Base-by-base conservation (phyloP, 2,329 filamentous ascomycete genomes). In the Xylariaceae sp. region DNA sequence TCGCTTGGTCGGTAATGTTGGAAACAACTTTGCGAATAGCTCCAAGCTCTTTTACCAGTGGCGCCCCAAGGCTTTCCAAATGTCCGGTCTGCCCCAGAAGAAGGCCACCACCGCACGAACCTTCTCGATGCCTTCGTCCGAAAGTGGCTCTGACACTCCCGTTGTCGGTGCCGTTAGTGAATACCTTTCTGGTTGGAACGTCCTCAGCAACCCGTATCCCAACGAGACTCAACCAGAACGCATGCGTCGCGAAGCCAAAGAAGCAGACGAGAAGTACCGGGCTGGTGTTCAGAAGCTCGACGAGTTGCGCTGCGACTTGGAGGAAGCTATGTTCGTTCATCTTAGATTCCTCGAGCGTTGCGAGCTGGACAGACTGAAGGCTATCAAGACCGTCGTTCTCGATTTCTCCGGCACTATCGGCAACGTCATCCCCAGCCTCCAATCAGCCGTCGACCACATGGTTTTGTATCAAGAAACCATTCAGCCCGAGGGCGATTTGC, bases 391-490 rank as follows among this genome's bases (percentile, higher is more conserved):
- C 23, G 95, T 99, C 55, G 88, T 99, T 63, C 83, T 99, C 49
- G 95, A 99, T 76, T 97, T 99, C 74, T 97, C 93, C 3, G 94
- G 94, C 51, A 92, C 93, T 44, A 90, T 99, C 74, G 93, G 93
- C 80, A 99, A 99, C 70, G 93, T 97, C 69, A 97, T 99, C 64
- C 95, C 94, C 15, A 95, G 90, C 70, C 78, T 99, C 63, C 94
- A 97, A 75, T 93, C 93, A 60, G 92, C 92, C 0, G 92, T 99
- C 23, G 94, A 99, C 77, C 92, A 95, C 72, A 97, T 99, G 92
- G 92, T 99, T 87, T 82, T 99, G 51, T 99, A 95, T 77, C 94
- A 99, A 74, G 94, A 99, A 79, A 97, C 94, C 0, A 90, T 99
- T n/a, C 94, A 97, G 74, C 94, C 94, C 4, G 74, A 87, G 52